These are phyloP conservation scores for Mucor velutinosus DNA, from an alignment of 371 early-diverging fungal species.

Conservation along the genomic window DNA sequence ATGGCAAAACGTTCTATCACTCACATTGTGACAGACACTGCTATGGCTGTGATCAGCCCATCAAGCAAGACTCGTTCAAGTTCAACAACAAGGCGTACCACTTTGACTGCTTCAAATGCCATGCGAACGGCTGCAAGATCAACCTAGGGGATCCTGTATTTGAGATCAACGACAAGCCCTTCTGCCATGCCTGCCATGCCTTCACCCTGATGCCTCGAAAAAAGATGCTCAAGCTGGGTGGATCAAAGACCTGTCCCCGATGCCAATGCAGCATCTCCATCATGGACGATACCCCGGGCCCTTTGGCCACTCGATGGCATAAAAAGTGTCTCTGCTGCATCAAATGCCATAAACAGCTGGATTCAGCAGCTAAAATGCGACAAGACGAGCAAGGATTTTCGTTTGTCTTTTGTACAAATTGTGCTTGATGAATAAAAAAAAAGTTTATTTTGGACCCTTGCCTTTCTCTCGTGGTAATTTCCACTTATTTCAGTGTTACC, in stretches of 20 bases:
- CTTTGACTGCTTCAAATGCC: slow-evolving; percentile 23
- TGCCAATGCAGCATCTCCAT: slow-evolving; percentile 54
- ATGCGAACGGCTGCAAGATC: slow-evolving; percentile 33
- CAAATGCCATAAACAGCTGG: slow-evolving; percentile 57
- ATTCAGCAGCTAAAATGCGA: slow-evolving; percentile 56
- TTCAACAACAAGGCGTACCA: slow-evolving; percentile 23
- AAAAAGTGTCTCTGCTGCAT: slow-evolving; percentile 60
- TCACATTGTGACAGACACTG: slow-evolving; percentile 32
- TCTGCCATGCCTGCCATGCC: slow-evolving; percentile 10
- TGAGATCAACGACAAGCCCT: slow-evolving; percentile 16
- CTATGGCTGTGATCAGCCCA: slow-evolving; percentile 10
- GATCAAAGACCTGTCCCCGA: slow-evolving; percentile 55
- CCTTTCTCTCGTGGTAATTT: not conserved
- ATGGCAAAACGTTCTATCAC: slow-evolving; percentile 53
- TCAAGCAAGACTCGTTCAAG: slow-evolving; percentile 14
- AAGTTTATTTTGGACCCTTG: slow-evolving; percentile 24
- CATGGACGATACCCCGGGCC: slow-evolving; percentile 62
- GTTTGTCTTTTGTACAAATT: slow-evolving; percentile 53
- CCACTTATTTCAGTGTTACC: not conserved
- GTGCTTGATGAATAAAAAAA: slow-evolving; percentile 15
- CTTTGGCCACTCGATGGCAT: slow-evolving; percentile 62
- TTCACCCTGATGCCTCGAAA: not conserved
- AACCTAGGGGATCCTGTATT: slow-evolving; percentile 16
- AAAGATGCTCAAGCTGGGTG: slow-evolving; percentile 54
- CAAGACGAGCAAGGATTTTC: slow-evolving; percentile 39